A percentile compares a stretch with the other conserved stretches of the same genome.
Conservation (phyloP, 805 yeast genomes). For the Lachancea meyersii region DNA sequence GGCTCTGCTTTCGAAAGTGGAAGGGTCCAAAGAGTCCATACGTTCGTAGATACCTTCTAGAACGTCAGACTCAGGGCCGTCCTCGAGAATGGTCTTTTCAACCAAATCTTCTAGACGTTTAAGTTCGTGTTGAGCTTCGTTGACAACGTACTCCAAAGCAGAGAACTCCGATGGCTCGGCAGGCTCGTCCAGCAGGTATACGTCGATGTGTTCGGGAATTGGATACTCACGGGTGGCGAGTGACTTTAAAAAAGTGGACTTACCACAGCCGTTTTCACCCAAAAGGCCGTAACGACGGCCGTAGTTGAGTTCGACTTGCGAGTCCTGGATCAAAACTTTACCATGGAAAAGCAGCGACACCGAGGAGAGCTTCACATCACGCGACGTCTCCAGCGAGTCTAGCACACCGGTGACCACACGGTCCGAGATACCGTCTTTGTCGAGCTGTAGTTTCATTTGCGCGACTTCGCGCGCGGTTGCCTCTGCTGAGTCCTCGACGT, state of each 20-base stretch:
- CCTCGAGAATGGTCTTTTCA: conserved; percentile 80
- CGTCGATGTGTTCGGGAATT: conserved; percentile 84
- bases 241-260: conserved; percentile 89
- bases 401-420: conserved; percentile 98
- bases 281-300: conserved; percentile 96
- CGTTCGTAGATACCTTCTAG: conserved; percentile 90
- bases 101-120: conserved; percentile 86
- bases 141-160: conserved; percentile 93
- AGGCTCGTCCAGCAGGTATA: conserved; percentile 92
- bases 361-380: conserved; percentile 89
- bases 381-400: conserved; percentile 79
- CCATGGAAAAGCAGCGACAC: conserved; percentile 95
- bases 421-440: conserved; percentile 89
- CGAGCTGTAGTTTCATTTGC: conserved; percentile 86
- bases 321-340: conserved; percentile 90
- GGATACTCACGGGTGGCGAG: conserved; percentile 96
- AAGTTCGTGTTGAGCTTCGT: conserved; percentile 91
- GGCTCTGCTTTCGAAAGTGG: conserved; percentile 94
- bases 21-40: conserved; percentile 92
- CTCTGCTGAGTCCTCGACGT: conserved; percentile 43
- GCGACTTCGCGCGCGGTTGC: conserved; percentile 69
- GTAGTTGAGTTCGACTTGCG: conserved; percentile 84
- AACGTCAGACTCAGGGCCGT: conserved; percentile 86
- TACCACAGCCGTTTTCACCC: conserved; percentile 99
- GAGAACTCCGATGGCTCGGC: conserved; percentile 90